A percentile compares a stretch with the other conserved stretches of the same genome.
Conservation (phyloP, 2,329 filamentous ascomycete genomes). For the Dactylellina drechsleri region DNA sequence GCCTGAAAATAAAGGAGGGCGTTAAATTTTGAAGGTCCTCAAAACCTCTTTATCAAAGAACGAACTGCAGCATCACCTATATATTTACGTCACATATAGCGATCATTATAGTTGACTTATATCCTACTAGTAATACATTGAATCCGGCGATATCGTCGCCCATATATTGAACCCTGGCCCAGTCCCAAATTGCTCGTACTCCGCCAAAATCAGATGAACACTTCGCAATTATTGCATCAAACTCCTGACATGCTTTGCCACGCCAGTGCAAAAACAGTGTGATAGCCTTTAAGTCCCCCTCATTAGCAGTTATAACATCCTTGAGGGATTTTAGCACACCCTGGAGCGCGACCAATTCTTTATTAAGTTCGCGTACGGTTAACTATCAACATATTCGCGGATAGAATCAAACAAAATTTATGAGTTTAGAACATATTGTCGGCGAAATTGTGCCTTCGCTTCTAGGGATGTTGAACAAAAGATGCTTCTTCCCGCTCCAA, state of each 20-base stretch:
- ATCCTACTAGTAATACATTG: constrained; percentile 62
- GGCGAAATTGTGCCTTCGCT: no score
- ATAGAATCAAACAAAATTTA: no score
- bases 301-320: constrained; percentile 59
- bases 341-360: constrained; percentile 62
- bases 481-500: no score
- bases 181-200: constrained; percentile 63
- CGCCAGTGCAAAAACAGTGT: constrained; percentile 63
- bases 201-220: constrained; percentile 60
- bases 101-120: constrained; percentile 63
- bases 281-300: constrained; percentile 59
- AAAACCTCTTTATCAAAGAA: constrained; percentile 37
- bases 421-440: no score
- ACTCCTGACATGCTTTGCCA: constrained; percentile 63
- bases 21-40: constrained; percentile 11
- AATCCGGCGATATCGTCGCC: constrained; percentile 64
- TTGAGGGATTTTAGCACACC: constrained; percentile 61
- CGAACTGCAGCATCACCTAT: constrained; percentile 59
- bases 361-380: constrained; percentile 62
- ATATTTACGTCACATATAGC: constrained; percentile 62
- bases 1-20: constrained; percentile 56
- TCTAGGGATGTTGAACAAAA: no score
- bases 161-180: constrained; percentile 64
- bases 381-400: no score
- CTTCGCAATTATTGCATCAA: constrained; percentile 62